These are phyloP conservation scores for Detonula confervacea DNA, from an alignment of 352 stramenopile species.

Conservation along the genomic window DNA sequence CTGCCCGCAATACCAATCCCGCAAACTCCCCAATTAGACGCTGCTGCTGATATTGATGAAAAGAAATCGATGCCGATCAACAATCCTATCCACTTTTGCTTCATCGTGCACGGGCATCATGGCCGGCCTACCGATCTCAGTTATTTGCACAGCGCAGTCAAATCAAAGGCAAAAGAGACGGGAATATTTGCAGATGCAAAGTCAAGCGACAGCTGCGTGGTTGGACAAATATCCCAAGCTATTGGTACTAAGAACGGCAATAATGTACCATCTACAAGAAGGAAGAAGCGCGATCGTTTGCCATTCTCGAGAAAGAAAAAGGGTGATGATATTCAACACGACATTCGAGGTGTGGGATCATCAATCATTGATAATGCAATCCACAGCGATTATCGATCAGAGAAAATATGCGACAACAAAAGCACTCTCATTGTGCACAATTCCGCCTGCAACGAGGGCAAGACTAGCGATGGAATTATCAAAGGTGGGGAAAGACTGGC, in stretches of 20 bases:
- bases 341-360: no score
- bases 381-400: no score
- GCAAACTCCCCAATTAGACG: no score
- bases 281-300: constrained; percentile 41
- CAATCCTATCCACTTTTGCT: constrained; percentile 79
- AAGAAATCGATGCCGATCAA: no score
- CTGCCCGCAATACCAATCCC: no score
- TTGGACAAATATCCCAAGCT: constrained; percentile 11
- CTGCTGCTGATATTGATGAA: no score
- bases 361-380: no score
- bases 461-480: constrained; percentile 75
- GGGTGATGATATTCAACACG: constrained; percentile 7
- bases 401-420: no score
- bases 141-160: constrained; percentile 45
- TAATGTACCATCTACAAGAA: constrained; percentile 3
- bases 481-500: constrained; percentile 76
- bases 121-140: constrained; percentile 55
- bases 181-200: constrained; percentile 16
- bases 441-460: constrained; percentile 67
- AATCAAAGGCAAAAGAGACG: constrained; percentile 26
- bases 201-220: constrained; percentile 28
- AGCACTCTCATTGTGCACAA: constrained; percentile 49
- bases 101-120: constrained; percentile 78
- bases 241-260: background rate
- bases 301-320: constrained; percentile 9